These are phyloP conservation scores for Catharanthus roseus DNA, from an alignment of 257 asterid species.

Conservation along the genomic window DNA sequence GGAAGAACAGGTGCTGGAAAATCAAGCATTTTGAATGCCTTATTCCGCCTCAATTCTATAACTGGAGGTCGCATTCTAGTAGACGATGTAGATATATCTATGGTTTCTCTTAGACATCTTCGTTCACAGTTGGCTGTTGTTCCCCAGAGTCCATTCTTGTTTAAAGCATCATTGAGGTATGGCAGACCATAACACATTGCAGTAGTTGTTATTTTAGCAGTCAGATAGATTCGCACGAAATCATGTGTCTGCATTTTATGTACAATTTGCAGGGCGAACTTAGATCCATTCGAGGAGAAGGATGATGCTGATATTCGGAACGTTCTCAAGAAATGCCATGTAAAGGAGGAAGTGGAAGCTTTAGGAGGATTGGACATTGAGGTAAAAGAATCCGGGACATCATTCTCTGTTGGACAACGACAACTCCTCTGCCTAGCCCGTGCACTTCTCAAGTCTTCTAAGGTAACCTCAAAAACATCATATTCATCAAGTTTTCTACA, in stretches of 20 bases:
- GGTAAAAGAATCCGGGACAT: constrained; percentile 71
- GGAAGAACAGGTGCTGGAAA: constrained; percentile 99
- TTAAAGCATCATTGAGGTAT: constrained; percentile 91
- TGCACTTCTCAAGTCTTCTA: constrained; percentile 73
- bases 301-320: constrained; percentile 61
- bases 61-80: constrained; percentile 56
- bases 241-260: constrained; percentile 6
- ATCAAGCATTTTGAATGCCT: constrained; percentile 77
- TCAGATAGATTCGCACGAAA: not conserved
- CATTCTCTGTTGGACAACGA: constrained; percentile 95
- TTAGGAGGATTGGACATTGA: constrained; percentile 57
- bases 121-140: constrained; percentile 75
- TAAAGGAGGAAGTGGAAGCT: constrained; percentile 77
- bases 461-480: constrained; percentile 29
- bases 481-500: too few relatives aligned
- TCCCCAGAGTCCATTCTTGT: constrained; percentile 87
- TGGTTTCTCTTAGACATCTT: constrained; percentile 61
- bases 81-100: constrained; percentile 51
- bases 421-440: constrained; percentile 96
- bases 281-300: constrained; percentile 60
- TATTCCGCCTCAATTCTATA: constrained; percentile 75
- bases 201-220: not conserved
- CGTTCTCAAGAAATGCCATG: constrained; percentile 63
- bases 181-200: not conserved
- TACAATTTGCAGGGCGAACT: constrained; percentile 53